phyloP scores from a whole-genome alignment of 1,139 yeast species.

The Lodderomyces parapsilosis region DNA sequence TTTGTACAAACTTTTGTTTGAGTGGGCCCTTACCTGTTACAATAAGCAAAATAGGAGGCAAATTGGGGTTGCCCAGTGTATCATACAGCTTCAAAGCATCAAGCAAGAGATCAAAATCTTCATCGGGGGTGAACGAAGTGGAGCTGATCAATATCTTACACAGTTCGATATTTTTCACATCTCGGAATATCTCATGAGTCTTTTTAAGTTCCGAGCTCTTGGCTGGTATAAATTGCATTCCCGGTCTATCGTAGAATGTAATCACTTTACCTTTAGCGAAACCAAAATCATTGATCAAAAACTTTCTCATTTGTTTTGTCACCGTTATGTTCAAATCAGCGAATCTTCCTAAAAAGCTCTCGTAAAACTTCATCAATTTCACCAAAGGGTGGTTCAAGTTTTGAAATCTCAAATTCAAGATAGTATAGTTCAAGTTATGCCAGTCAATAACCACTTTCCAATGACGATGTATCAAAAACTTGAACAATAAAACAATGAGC shows the following conservation, averaged over 20 bases:
- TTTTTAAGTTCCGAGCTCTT: conserved; percentile 5
- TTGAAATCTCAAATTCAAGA: conserved; percentile 64
- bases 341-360: conserved; percentile 53
- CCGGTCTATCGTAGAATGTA: conserved; percentile 75
- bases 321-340: conserved; percentile 74
- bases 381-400: conserved; percentile 64
- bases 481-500: conserved; percentile 57
- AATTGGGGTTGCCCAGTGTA: conserved; percentile 14
- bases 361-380: conserved; percentile 54
- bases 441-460: conserved; percentile 81
- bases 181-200: conserved; percentile 34
- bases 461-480: conserved; percentile 52
- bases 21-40: conserved; percentile 97
- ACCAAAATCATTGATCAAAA: conserved; percentile 55
- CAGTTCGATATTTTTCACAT: conserved; percentile 22
- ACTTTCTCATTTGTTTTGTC: conserved; percentile 68
- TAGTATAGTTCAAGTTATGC: conserved; percentile 93
- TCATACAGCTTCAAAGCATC: conserved; percentile 69
- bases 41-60: conserved; percentile 59
- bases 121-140: conserved; percentile 96
- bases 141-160: conserved; percentile 76
- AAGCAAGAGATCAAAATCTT: conserved; percentile 71
- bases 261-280: conserved; percentile 33
- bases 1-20: conserved; percentile 47
- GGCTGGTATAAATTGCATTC: conserved; percentile 49